phyloP scores from a whole-genome alignment of 169 alveolate genomes.

The Plasmodium knowlesi region DNA sequence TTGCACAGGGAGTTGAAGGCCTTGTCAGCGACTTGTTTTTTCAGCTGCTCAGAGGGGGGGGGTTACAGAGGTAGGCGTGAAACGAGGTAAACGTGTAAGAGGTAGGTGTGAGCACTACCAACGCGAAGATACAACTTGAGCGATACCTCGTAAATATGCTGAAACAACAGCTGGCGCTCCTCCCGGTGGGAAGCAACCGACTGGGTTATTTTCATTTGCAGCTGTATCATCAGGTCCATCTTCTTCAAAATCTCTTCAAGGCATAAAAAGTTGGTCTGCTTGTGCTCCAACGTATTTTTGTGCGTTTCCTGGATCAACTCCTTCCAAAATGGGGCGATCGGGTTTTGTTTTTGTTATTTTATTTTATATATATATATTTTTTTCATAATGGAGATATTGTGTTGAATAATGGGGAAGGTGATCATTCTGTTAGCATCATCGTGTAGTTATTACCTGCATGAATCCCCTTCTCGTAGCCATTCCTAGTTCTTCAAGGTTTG shows the following conservation, averaged over 20 bases:
- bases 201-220: slow-evolving; percentile 23
- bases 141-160: slow-evolving; percentile 13
- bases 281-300: slow-evolving; percentile 46
- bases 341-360: neutral
- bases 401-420: neutral
- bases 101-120: neutral
- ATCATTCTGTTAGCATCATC: neutral
- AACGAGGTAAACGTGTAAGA: neutral
- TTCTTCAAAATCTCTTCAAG: slow-evolving; percentile 60
- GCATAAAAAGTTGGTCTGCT: slow-evolving; percentile 43
- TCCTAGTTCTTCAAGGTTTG: neutral
- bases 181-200: slow-evolving; percentile 4
- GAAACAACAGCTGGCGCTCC: slow-evolving; percentile 30
- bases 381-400: neutral
- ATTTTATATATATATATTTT: neutral
- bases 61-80: neutral
- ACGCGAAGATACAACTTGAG: neutral
- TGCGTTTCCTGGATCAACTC: slow-evolving; percentile 24
- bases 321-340: neutral
- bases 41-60: slow-evolving; percentile 17
- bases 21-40: slow-evolving; percentile 48
- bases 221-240: slow-evolving; percentile 9
- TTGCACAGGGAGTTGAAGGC: slow-evolving; percentile 44
- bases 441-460: slow-evolving; percentile 15
- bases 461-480: neutral